Base-by-base conservation (phyloP, 495 filamentous ascomycete species). In the Talaromyces proteolyticus region DNA sequence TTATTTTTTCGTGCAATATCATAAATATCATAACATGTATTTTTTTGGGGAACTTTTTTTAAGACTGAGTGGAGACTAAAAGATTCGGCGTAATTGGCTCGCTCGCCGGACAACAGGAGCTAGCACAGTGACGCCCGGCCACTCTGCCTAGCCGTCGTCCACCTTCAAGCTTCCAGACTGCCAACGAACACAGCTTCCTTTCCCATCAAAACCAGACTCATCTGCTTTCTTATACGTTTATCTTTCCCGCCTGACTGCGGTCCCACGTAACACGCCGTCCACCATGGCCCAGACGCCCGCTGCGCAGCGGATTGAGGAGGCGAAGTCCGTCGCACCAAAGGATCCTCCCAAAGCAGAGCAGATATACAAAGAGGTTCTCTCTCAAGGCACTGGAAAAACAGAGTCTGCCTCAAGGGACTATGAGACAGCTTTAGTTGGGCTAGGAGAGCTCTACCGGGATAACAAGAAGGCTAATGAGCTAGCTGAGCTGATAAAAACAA, bases 361-460 rank as follows among this genome's bases (percentile, higher is more conserved):
- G 49, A 82, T 84, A 60, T 96, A 91, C 75, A 87, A 91, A 66
- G 86, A 90, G 34, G 86, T 96, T 62, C 81, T 97, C 54, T 85
- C 91, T 25, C 82, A 86, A 63, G 80, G 86, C 17, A 89, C 90
- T 14, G 88, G 89, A 25, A 82, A 84, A 26, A 91, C 81, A 44
- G 92, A 96, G 65, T 81, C 83, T 10, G 89, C 89, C 29, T 78
- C 92, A 53, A 83, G 82, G 65, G 89, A 95, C 60, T 96, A 95
- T 60, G 93, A 98, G 70, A 67, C 75, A 14, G 88, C 89, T 10
- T 58, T 95, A 54, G 75, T 96, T 62, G 87, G 84, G 41, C 68
- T 99, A 66, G 93, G 93, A 53, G 85, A 95, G 80, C 73, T 96
- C 53, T 93, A 96, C 64, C 84, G 91, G 52, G 90, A 96, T 74